Evolutionary conservation across 1,139 yeast species (phyloP), one percentile per base, ranked within the genome.

Genomic region (Saccharomyces hybrid): DNA sequence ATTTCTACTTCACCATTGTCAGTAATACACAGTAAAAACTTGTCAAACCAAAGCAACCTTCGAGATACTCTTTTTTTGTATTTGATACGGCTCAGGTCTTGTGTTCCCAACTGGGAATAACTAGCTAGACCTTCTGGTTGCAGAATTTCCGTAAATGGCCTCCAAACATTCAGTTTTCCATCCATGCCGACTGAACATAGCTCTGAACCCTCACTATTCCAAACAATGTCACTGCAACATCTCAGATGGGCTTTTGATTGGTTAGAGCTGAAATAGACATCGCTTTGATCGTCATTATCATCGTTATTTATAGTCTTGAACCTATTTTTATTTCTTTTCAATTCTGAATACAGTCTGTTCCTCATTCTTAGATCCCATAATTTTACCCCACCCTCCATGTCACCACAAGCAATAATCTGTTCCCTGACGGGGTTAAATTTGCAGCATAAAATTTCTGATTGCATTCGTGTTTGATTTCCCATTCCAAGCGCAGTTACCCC

Each of bases 1-100:
- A 88, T 77, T 51, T 84, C 78, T 0, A 90, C 71, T 62, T 89
- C 96, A 3, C 95, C 95, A 57, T 78, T 83, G 64, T 90, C 97
- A 0, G 93, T 62, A 54, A 63, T 65, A 26, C 60, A 57, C 79
- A 3, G 95, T 89, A 61, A 82, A 82, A 66, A 88, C 73, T 47
- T 88, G 68, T 63, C 81, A 78, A 57, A 82, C 86, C 42, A 78
- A 64, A 55, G 78, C 81, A 23, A 80, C 73, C 69, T 82, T 84
- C 14, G 63, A 57, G 50, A 64, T 9, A 70, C 66, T 48, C 73
- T 55, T 16, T 67, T 59, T 48, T 65, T 63, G 23, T 60, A 55
- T 31, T 50, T 32, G 7, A 32, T 32, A 32, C 38, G 38, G 16
- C 38, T 32, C n/a, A 32, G n/a, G n/a, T 32, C 38, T 16, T 32